These are phyloP conservation scores for Bodo saltans DNA, from an alignment of 78 protist species.

Conservation along the genomic window DNA sequence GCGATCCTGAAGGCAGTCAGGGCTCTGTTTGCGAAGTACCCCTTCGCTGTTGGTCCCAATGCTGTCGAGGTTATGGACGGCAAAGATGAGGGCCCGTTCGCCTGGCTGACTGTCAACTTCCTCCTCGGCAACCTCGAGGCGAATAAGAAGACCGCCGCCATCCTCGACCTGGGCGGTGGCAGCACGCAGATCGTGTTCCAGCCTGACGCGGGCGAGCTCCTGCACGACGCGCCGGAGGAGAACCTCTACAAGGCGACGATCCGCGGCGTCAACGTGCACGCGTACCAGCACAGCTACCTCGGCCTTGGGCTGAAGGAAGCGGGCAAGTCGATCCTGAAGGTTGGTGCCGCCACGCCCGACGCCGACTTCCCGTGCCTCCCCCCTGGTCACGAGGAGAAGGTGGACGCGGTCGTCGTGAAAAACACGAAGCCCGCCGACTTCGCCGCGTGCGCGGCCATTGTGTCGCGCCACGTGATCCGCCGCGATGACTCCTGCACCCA, in stretches of 20 bases:
- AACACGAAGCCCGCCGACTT: not conserved
- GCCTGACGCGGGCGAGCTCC: not conserved
- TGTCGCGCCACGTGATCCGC: not conserved
- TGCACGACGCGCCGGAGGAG: not conserved
- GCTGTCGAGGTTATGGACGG: conserved; percentile 1
- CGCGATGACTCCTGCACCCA: not conserved
- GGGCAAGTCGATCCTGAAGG: not conserved
- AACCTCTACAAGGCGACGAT: not conserved
- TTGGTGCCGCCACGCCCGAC: not conserved
- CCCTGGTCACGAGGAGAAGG: not conserved
- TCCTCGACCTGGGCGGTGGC: conserved; percentile 37
- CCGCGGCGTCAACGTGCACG: no score
- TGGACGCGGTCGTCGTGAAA: not conserved
- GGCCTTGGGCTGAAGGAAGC: conserved; percentile 12
- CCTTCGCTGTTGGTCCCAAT: not conserved
- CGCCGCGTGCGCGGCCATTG: not conserved
- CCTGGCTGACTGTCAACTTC: conserved; percentile 38
- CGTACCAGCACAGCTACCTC: conserved; percentile 5
- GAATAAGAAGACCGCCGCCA: not conserved
- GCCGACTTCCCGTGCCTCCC: not conserved
- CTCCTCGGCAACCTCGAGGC: not conserved
- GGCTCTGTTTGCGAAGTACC: not conserved
- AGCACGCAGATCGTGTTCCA: conserved; percentile 25
- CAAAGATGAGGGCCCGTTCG: conserved; percentile 21
- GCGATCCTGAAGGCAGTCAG: not conserved